A percentile compares a stretch with the other conserved stretches of the same genome.
Conservation (phyloP, 208 protist genomes). For the Trypanosoma boissoni region DNA sequence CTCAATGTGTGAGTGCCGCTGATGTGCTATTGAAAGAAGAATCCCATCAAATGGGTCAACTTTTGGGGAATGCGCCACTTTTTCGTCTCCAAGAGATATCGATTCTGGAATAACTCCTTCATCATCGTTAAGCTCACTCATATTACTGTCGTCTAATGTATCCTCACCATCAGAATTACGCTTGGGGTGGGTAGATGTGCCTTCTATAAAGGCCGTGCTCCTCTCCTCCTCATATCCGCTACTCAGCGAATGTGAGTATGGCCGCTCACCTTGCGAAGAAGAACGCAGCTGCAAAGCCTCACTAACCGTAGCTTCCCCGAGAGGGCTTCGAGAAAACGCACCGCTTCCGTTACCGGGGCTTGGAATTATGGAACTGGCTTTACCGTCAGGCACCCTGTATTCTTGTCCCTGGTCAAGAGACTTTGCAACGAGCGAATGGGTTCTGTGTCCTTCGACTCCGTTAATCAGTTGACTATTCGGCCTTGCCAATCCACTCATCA, state of each 20-base stretch:
- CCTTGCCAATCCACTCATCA: constrained; percentile 23
- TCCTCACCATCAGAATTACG: constrained; percentile 1
- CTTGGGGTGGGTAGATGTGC: too few species aligned
- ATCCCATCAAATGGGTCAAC: constrained; percentile 6
- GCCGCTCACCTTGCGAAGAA: too few species aligned
- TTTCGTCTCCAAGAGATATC: too few species aligned
- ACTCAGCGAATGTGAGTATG: too few species aligned
- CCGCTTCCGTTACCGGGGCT: too few species aligned
- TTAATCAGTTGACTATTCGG: background rate
- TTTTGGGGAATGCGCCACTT: constrained; percentile 6
- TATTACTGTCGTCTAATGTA: background rate
- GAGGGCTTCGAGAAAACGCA: too few species aligned
- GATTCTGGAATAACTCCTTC: background rate
- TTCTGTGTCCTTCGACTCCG: background rate
- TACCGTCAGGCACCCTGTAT: too few species aligned
- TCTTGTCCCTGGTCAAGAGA: background rate
- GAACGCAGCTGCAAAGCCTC: too few species aligned
- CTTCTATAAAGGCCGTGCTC: too few species aligned
- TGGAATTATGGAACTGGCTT: too few species aligned
- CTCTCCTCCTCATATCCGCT: too few species aligned
- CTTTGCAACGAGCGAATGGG: background rate
- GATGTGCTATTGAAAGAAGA: constrained; percentile 26
- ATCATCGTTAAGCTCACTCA: constrained; percentile 20
- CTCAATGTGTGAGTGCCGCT: constrained; percentile 44
- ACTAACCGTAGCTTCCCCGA: too few species aligned